Evolutionary conservation across 345 rosid genomes (phyloP).

Genomic region (Raphanus sativus): DNA sequence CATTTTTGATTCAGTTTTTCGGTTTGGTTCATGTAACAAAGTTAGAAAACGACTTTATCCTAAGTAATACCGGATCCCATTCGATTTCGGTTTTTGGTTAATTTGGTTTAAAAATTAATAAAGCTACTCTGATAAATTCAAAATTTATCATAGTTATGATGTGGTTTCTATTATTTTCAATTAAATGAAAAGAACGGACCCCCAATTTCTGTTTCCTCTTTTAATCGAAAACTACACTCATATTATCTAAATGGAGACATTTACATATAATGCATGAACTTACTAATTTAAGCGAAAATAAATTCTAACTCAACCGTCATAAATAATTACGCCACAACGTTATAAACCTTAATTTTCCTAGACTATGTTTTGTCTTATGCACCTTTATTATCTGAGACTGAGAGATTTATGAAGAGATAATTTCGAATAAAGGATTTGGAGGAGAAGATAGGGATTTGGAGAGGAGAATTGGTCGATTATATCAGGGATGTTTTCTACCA

Average conservation of each 20-base stretch:
- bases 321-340: background rate
- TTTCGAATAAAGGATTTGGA: background rate
- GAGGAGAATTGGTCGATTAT: background rate
- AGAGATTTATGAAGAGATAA: background rate
- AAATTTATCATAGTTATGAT: background rate
- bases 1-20: too few relatives aligned
- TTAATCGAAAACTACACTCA: background rate
- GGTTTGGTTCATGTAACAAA: too few relatives aligned
- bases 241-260: background rate
- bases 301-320: background rate
- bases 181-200: too few relatives aligned
- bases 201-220: too few relatives aligned
- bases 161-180: background rate
- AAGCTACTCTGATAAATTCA: background rate
- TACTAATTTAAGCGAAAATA: background rate
- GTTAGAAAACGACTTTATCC: too few relatives aligned
- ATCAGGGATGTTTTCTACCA: background rate
- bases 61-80: too few relatives aligned
- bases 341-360: background rate
- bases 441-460: background rate
- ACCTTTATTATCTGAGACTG: background rate
- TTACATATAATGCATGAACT: background rate
- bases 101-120: background rate
- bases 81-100: too few relatives aligned
- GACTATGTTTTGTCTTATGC: background rate